Evolutionary conservation across 2,329 filamentous ascomycete genomes (phyloP), one percentile per base, ranked within the genome.

Genomic region (Calonectria fujianensis): DNA sequence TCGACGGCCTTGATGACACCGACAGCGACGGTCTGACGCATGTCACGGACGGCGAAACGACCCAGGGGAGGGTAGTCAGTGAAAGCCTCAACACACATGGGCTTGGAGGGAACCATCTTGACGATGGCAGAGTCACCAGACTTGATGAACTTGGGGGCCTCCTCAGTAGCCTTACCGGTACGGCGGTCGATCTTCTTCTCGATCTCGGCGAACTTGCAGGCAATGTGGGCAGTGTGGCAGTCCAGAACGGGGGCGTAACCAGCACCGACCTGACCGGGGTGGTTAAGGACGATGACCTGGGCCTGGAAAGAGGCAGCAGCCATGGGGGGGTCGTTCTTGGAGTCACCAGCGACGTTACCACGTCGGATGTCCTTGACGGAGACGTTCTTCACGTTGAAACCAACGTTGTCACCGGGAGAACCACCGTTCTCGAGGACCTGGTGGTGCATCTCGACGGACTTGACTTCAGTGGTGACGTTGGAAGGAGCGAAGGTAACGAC

Each of bases 351-450:
- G 85, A 99, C 97, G 94, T 99, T 98, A 87, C 97, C 97, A 98
- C 97, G 97, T 90, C 97, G 97, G 87, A 99, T 98, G 89, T 99
- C 97, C 96, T 99, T 99, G 91, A 99, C 97, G 89, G 97, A 98
- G 86, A 99, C 97, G 97, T 99, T 99, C 96, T 99, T 99, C 91
- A 99, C 96, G 95, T 99, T 99, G 96, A 99, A 99, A 85, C 97
- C 97, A 89, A 99, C 97, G 93, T 99, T 99, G 95, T 99, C 97
- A 94, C 97, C 97, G 86, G 97, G 97, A 82, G 95, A 86, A 95
- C 97, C 97, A 95, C 97, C 97, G 93, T 98, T 94, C 81, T 88
- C 78, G 84, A 99, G 96, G 94, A 98, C 96, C 93, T 98, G 95
- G 96, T 98, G 96, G 94, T 98, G 96, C 97, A 99, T 99, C 93